phyloP scores from a whole-genome alignment of 768 basidiomycete species.

The Tricholoma hemisulphureum region DNA sequence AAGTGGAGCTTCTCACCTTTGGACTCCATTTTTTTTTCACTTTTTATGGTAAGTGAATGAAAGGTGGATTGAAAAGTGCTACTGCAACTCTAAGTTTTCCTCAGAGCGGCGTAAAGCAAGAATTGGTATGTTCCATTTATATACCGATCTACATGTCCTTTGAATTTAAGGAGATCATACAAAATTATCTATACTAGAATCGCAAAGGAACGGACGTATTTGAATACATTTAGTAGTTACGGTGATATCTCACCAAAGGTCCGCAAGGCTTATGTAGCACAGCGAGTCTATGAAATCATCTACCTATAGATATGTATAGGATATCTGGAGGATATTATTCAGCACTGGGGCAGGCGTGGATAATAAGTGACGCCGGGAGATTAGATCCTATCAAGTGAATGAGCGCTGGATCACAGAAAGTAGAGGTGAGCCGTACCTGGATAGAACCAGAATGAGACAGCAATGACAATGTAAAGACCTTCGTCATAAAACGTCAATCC shows the following conservation, averaged over 20 bases:
- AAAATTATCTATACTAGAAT: too few relatives aligned
- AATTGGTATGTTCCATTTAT: too few relatives aligned
- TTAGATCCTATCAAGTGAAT: slow-evolving; percentile 10
- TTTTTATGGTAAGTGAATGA: too few relatives aligned
- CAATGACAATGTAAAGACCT: slow-evolving; percentile 73
- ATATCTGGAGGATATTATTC: background rate
- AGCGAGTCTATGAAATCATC: background rate
- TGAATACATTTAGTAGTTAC: too few relatives aligned
- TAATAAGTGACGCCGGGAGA: slow-evolving; percentile 10
- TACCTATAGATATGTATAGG: background rate
- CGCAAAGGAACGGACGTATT: too few relatives aligned
- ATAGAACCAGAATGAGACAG: slow-evolving; percentile 72
- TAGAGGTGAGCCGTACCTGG: slow-evolving; percentile 34
- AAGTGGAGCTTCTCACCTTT: too few relatives aligned
- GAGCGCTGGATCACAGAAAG: background rate
- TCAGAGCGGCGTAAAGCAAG: too few relatives aligned
- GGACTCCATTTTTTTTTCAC: too few relatives aligned
- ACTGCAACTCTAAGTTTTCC: too few relatives aligned
- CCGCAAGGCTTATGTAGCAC: background rate
- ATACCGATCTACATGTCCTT: too few relatives aligned
- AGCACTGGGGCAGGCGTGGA: background rate
- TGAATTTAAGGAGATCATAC: too few relatives aligned
- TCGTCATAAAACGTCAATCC: background rate
- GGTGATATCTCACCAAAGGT: background rate
- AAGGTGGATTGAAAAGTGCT: too few relatives aligned